Conservation (phyloP, 495 filamentous ascomycete genomes). For the Neurospora terricola region DNA sequence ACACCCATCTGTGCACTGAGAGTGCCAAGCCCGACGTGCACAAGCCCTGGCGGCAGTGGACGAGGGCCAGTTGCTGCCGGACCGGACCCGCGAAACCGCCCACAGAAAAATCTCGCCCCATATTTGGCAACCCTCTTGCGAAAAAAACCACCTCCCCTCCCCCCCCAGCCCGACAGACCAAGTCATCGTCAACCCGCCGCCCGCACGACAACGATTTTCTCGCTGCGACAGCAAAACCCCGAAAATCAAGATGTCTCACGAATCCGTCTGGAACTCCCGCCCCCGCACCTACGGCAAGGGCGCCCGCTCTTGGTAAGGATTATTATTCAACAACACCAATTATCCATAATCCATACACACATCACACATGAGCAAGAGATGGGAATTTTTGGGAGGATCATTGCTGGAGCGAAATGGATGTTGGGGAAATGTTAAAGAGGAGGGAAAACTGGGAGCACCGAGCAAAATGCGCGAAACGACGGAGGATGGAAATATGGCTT, state of each 20-base stretch:
- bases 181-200: constrained; percentile 8
- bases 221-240: constrained; percentile 1
- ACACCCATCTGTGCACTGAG: not conserved
- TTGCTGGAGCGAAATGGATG: not conserved
- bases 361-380: constrained; percentile 1
- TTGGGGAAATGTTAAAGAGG: not conserved
- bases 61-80: not conserved
- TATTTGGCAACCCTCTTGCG: constrained; percentile 11
- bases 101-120: constrained; percentile 23
- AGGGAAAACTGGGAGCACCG: not conserved
- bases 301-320: constrained; percentile 71
- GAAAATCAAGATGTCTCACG: constrained; percentile 80
- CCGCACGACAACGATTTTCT: constrained; percentile 3
- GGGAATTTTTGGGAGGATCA: not conserved
- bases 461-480: not conserved
- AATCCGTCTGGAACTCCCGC: constrained; percentile 98
- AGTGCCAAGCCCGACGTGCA: not conserved
- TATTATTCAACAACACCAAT: not conserved
- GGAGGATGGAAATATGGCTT: not conserved
- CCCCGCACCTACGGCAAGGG: constrained; percentile 96
- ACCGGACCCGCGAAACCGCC: constrained; percentile 15
- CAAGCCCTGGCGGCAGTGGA: not conserved
- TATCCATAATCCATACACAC: not conserved
- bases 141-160: constrained; percentile 7
- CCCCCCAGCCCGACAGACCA: not conserved